Evolutionary conservation across 2,329 filamentous ascomycete genomes (phyloP).

Genomic region (Exophiala sp.): DNA sequence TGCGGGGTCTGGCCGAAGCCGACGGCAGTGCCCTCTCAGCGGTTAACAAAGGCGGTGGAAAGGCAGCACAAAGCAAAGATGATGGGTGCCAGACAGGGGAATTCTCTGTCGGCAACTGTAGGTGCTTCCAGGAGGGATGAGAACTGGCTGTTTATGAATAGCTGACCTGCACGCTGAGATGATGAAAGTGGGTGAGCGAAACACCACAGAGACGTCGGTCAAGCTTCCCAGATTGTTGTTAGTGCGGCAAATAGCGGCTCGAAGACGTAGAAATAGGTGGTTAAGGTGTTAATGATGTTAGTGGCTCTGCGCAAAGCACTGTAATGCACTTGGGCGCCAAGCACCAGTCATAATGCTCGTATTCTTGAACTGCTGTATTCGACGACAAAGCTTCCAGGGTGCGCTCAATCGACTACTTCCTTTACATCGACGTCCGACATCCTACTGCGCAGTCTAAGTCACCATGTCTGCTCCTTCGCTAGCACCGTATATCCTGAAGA

Average conservation of each 20-base stretch:
- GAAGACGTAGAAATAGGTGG: no score
- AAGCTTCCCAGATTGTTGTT: no score
- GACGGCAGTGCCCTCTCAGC: slow-evolving; percentile 20
- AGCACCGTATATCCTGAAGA: slow-evolving; percentile 70
- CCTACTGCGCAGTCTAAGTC: slow-evolving; percentile 4
- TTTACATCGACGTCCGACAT: background rate
- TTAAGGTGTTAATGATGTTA: no score
- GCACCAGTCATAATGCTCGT: background rate
- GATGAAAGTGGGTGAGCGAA: slow-evolving; percentile 14
- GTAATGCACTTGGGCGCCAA: no score
- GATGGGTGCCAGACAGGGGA: background rate
- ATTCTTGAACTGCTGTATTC: background rate
- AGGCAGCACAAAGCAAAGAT: background rate
- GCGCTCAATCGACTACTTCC: background rate
- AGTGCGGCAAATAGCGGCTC: no score
- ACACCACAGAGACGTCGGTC: slow-evolving; percentile 3
- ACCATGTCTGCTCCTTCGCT: slow-evolving; percentile 67
- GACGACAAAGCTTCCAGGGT: background rate
- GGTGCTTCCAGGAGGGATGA: background rate
- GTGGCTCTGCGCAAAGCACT: no score
- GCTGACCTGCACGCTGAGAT: slow-evolving; percentile 4
- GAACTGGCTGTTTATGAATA: background rate
- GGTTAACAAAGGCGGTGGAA: slow-evolving; percentile 18
- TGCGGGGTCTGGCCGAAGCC: slow-evolving; percentile 27
- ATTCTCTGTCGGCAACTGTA: background rate